Percentiles rank a stretch among this genome's conserved stretches.
These are phyloP conservation scores for Primulina eburnea DNA, from an alignment of 257 asterid genomes.

Conservation along the genomic window DNA sequence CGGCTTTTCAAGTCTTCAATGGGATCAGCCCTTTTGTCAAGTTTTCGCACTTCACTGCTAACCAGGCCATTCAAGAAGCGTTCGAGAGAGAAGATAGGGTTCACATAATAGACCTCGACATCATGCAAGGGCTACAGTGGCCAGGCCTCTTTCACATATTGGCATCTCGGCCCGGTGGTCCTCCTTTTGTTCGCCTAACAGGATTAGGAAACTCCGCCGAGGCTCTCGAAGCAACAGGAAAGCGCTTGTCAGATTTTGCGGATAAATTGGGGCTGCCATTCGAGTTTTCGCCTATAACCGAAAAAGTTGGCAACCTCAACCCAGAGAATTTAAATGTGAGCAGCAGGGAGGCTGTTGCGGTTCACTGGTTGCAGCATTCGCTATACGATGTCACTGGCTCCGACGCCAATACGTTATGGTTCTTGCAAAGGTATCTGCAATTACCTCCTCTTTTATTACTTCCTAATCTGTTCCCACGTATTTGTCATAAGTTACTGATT, in stretches of 20 bases:
- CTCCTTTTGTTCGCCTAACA: slow-evolving; percentile 83
- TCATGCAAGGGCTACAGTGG: slow-evolving; percentile 99
- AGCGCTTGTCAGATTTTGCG: slow-evolving; percentile 81
- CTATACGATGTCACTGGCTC: slow-evolving; percentile 93
- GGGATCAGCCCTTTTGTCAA: slow-evolving; percentile 94
- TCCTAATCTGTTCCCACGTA: neutral
- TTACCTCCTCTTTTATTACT: neutral
- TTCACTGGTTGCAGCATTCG: slow-evolving; percentile 97
- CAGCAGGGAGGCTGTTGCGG: slow-evolving; percentile 92
- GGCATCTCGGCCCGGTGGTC: slow-evolving; percentile 89
- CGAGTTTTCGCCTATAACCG: slow-evolving; percentile 76
- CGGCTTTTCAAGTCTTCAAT: slow-evolving; percentile 87
- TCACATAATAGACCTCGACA: slow-evolving; percentile 91
- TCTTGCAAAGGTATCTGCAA: slow-evolving; percentile 64
- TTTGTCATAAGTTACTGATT: neutral
- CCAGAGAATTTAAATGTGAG: slow-evolving; percentile 60
- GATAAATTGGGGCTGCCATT: slow-evolving; percentile 83
- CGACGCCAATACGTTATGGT: slow-evolving; percentile 71
- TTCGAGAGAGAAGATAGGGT: slow-evolving; percentile 90
- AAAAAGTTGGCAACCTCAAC: slow-evolving; percentile 74
- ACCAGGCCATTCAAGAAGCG: slow-evolving; percentile 96
- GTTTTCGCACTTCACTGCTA: slow-evolving; percentile 94
- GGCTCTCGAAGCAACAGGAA: slow-evolving; percentile 90
- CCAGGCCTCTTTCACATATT: slow-evolving; percentile 91
- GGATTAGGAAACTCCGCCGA: slow-evolving; percentile 88